Base-by-base conservation (phyloP, 208 protist species). In the Trypanosoma avium region DNA sequence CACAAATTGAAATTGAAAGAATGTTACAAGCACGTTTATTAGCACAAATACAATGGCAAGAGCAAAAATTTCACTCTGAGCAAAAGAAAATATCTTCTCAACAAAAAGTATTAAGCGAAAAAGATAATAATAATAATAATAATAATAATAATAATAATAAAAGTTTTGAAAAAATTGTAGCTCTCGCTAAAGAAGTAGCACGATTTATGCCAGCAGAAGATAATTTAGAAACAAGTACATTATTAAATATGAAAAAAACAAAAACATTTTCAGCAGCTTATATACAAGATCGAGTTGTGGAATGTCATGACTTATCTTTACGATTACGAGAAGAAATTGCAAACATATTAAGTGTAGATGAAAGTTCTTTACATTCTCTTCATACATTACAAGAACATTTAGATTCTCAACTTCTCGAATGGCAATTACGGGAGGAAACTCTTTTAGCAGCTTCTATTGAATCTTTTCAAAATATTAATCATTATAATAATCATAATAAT, bases 141-240 rank as follows among this genome's bases (percentile, higher is more conserved):
- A n/a, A n/a, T n/a, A n/a, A n/a, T n/a, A n/a, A n/a, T n/a, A n/a
- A n/a, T n/a, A n/a, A n/a, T n/a, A n/a, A 48, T 40, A 33, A 30
- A 3, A 53, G 47, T 21, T 45, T 65, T 42, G 59, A 65, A 9
- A 26, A n/a, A 9, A 29, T 65, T 29, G 59, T 65, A 12, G 32
- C 29, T 10, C 33, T 65, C 1, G 59, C 48, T 15, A 65, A 56
- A 47, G 59, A 65, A 46, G 2, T 24, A 19, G 59, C 59, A 19
- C 48, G 45, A 10, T 65, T 19, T 24, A 42, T 3, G n/a, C 9
- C 4, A 27, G 58, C 6, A 0, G 56, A 27, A 13, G 24, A 19
- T 30, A 26, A 50, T 26, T 8, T 24, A 8, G 30, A 4, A 6
- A 40, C 29, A 13, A 27, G 19, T 4, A 6, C 12, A 21, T 22